phyloP scores from a whole-genome alignment of 345 rosid genomes.

The Trapa incisa region DNA sequence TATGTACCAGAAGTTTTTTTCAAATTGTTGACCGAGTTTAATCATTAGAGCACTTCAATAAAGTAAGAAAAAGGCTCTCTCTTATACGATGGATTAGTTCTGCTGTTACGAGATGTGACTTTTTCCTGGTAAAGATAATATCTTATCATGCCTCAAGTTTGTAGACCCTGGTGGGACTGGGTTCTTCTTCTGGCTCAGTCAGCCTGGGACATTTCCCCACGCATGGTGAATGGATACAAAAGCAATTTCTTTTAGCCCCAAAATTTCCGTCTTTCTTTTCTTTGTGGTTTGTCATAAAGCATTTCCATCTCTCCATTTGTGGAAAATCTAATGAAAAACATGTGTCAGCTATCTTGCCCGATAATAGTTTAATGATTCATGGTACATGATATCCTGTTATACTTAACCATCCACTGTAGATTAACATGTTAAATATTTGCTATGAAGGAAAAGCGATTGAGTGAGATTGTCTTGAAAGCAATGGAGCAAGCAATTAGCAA shows the following conservation, averaged over 20 bases:
- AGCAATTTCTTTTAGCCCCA: neutral
- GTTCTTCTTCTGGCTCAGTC: neutral
- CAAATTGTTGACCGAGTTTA: too few relatives aligned
- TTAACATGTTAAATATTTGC: neutral
- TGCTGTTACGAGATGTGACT: neutral
- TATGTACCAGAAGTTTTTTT: too few relatives aligned
- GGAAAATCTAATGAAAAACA: neutral
- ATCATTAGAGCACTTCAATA: too few relatives aligned
- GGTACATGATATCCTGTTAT: neutral
- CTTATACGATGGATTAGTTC: neutral
- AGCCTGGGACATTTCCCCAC: too few relatives aligned
- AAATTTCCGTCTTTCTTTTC: neutral
- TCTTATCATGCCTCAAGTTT: neutral
- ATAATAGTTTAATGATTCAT: neutral
- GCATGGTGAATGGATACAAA: neutral
- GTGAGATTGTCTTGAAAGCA: constrained; percentile 74
- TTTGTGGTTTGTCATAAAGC: neutral
- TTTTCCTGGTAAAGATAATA: neutral
- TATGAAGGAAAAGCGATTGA: constrained; percentile 47
- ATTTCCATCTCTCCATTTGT: neutral
- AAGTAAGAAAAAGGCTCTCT: neutral
- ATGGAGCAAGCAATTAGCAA: constrained; percentile 96
- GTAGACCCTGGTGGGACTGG: neutral
- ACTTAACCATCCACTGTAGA: neutral
- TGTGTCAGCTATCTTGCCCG: too few relatives aligned